Percentiles rank a stretch among this genome's conserved stretches.
Conservation (phyloP, 495 filamentous ascomycete genomes). For the Talaromyces trachyspermus region DNA sequence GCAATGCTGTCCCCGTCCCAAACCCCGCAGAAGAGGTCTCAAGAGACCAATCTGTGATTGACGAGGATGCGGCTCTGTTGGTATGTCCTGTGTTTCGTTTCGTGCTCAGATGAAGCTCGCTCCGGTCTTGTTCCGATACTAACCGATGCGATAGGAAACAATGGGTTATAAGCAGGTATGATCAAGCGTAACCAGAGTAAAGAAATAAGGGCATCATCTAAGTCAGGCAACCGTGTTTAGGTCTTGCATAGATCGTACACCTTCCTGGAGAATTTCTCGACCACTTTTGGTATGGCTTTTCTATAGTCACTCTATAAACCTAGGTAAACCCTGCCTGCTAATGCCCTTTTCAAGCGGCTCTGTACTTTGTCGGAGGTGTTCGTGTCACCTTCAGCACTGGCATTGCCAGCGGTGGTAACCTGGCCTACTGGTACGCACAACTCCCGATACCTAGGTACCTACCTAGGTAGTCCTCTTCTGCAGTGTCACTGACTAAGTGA, state of each 20-base stretch:
- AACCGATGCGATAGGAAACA: slow-evolving; percentile 26
- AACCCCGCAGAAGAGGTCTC: background rate
- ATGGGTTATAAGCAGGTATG: slow-evolving; percentile 45
- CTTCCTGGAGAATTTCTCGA: slow-evolving; percentile 48
- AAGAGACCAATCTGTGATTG: slow-evolving; percentile 7
- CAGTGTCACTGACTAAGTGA: background rate
- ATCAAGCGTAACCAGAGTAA: background rate
- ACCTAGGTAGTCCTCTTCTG: no score
- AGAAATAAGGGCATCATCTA: background rate
- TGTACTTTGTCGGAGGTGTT: slow-evolving; percentile 51
- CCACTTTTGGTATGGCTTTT: slow-evolving; percentile 42
- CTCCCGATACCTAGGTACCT: no score
- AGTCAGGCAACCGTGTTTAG: slow-evolving; percentile 16
- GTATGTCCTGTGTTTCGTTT: slow-evolving; percentile 17
- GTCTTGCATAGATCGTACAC: slow-evolving; percentile 41
- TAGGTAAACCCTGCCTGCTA: background rate
- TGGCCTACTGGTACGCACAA: slow-evolving; percentile 43
- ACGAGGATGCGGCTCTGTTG: slow-evolving; percentile 39
- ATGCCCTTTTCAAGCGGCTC: slow-evolving; percentile 29
- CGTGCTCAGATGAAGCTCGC: background rate
- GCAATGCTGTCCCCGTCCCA: background rate
- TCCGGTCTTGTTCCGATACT: background rate
- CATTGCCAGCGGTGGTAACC: slow-evolving; percentile 48
- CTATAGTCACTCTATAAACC: background rate
- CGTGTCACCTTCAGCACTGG: slow-evolving; percentile 50